Evolutionary conservation across 192 early-diverging fungal genomes (phyloP), one percentile per base, ranked within the genome.

Genomic region (Glomus cerebriforme): DNA sequence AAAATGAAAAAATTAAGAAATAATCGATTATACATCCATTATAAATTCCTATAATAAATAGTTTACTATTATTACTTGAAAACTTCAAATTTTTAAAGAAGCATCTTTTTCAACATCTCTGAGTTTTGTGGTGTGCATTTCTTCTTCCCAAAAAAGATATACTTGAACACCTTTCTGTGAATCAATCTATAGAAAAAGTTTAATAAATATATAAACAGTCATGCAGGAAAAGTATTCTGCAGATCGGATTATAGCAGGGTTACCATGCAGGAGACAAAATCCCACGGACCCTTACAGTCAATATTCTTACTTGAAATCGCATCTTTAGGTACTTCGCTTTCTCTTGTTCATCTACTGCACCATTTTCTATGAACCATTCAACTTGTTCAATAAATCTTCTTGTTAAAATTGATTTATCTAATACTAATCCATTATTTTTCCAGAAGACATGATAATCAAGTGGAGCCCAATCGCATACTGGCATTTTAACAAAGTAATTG

Each of bases 401-500:
- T 64, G 63, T 68, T 60, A 69, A 9, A n/a, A 10, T 70, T 59
- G 77, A 24, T 78, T 78, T 69, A 43, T 59, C 65, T 60, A 37
- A 27, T 43, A 32, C 27, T 31, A 59, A 78, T 35, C 24, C 32
- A 65, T n/a, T 29, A 47, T 34, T 68, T 78, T 54, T 26, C 64
- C 64, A 78, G 29, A 60, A 65, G 10, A 34, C 17, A 60, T 72
- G 32, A 69, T 78, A 78, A n/a, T 2, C 32, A 37, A 69, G 39
- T 59, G 66, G 26, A 78, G 47, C 77, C 77, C 77, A 78, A 29
- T 78, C 77, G 35, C 29, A 9, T 10, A 49, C 59, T 8, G 35
- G 34, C 27, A 65, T 78, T 47, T 78, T 24, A 78, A 32, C n/a
- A 78, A 78, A 78, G 77, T 78, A 78, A 47, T 64, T 35, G n/a